Evolutionary conservation across 1,284 basidiomycete genomes (phyloP), one percentile per base, ranked within the genome.

Genomic region (Apiotrichum sp.): DNA sequence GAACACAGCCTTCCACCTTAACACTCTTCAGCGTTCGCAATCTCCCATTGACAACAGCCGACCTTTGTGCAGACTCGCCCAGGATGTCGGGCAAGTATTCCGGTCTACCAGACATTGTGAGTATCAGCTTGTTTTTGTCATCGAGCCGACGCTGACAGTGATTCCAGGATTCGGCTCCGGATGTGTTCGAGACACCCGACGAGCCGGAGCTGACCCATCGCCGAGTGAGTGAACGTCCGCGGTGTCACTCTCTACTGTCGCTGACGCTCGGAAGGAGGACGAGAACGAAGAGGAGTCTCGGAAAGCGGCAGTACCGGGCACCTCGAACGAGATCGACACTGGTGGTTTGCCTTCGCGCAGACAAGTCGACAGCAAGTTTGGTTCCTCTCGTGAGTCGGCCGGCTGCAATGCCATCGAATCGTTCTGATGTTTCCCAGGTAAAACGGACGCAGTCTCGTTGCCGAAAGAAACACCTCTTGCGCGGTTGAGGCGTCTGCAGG

Each of bases 111-210:
- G 91, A 96, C 69, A 93, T 96, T 58, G 92, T 93, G 66, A 65
- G 84, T 79, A 22, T 11, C 29, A 5, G 31, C 6, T 9, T 13
- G 16, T 8, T 39, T 6, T 2, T 2, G 11, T 7, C 10, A 10
- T 4, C 13, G 7, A 16, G 0, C 34, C 36, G 29, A 29, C 13
- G 7, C 38, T 49, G 47, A 49, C 38, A 38, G 22, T 13, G 6
- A 6, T 31, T 2, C 11, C 58, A 93, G 89, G 90, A 93, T 72
- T 89, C 88, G 7, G 89, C 89, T 1, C 88, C 84, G 43, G 92
- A 96, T 71, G 83, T 95, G 40, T 96, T 95, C 70, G 92, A 96
- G 74, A 95, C 92, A 0, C 85, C 89, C 49, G 91, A 95, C 50
- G 70, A 72, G 49, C 69, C 69, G n/a, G 68, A 68, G 22, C 32